phyloP scores from a whole-genome alignment of 2,329 filamentous ascomycete species.

The Xylariaceae sp. region DNA sequence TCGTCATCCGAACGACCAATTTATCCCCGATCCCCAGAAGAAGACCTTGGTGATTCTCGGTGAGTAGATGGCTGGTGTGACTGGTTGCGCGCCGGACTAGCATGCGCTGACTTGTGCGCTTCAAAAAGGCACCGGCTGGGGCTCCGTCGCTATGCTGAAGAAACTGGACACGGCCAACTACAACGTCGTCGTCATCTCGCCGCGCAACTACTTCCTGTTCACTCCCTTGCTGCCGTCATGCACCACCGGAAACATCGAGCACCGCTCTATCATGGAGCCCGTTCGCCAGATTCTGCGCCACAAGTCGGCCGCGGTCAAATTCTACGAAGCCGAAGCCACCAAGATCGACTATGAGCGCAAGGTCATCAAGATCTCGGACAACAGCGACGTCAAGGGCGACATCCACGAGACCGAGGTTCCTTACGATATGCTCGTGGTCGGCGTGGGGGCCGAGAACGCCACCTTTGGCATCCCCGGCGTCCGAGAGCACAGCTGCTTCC shows the following conservation, averaged over 20 bases:
- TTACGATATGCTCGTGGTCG: constrained; percentile 97
- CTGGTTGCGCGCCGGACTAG: no score
- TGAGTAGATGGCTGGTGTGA: constrained; percentile 44
- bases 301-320: constrained; percentile 89
- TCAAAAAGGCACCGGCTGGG: constrained; percentile 91
- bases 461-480: constrained; percentile 98
- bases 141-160: constrained; percentile 89
- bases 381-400: constrained; percentile 84
- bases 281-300: constrained; percentile 91
- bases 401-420: constrained; percentile 78
- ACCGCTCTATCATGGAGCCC: constrained; percentile 99
- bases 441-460: constrained; percentile 95
- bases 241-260: constrained; percentile 94
- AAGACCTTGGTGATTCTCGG: constrained; percentile 95
- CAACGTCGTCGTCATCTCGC: constrained; percentile 96
- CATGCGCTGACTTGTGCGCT: no score
- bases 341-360: constrained; percentile 91
- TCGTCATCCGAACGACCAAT: constrained; percentile 74
- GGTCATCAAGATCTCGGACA: constrained; percentile 82
- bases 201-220: constrained; percentile 99
- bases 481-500: constrained; percentile 89
- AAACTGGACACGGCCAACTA: constrained; percentile 99
- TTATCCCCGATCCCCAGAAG: constrained; percentile 74
- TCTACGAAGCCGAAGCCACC: constrained; percentile 95
- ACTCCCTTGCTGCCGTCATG: constrained; percentile 95